Percentiles rank a stretch among this genome's conserved stretches.
phyloP scores from a whole-genome alignment of 1,284 basidiomycete genomes.

The Peniophora sp. region DNA sequence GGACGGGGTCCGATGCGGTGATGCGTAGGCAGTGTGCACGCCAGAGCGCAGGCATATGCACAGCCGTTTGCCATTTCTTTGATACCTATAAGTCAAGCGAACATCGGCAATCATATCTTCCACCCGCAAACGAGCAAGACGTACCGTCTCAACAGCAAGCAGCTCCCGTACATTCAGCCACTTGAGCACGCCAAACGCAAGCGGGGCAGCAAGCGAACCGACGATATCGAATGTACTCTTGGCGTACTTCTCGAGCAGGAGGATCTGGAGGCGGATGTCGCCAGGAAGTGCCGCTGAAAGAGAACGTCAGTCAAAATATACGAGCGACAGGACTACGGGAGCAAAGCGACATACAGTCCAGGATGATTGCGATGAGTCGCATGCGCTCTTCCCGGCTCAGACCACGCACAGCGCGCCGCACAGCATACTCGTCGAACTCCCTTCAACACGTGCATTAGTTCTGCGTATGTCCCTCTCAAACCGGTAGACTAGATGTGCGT shows the following conservation, averaged over 20 bases:
- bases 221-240: constrained; percentile 78
- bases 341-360: constrained; percentile 34
- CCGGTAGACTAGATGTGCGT: constrained; percentile 35
- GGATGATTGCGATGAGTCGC: constrained; percentile 40
- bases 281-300: constrained; percentile 60
- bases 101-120: constrained; percentile 1
- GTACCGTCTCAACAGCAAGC: constrained; percentile 46
- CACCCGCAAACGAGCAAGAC: constrained; percentile 13
- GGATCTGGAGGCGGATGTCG: constrained; percentile 70
- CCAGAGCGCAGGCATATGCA: constrained; percentile 73
- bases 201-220: constrained; percentile 59
- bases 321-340: neutral
- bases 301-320: constrained; percentile 8
- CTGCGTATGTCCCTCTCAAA: constrained; percentile 44
- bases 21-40: constrained; percentile 66
- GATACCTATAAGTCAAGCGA: constrained; percentile 60
- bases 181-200: constrained; percentile 62
- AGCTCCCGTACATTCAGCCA: constrained; percentile 61
- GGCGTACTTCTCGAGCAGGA: constrained; percentile 75
- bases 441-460: constrained; percentile 25
- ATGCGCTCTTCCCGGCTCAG: constrained; percentile 62
- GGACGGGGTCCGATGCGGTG: constrained; percentile 68
- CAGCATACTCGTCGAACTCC: constrained; percentile 59
- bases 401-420: constrained; percentile 53
- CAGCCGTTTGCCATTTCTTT: constrained; percentile 64